These are phyloP conservation scores for Drechslerella stenobrocha DNA, from an alignment of 2,329 filamentous ascomycete species.

Conservation along the genomic window DNA sequence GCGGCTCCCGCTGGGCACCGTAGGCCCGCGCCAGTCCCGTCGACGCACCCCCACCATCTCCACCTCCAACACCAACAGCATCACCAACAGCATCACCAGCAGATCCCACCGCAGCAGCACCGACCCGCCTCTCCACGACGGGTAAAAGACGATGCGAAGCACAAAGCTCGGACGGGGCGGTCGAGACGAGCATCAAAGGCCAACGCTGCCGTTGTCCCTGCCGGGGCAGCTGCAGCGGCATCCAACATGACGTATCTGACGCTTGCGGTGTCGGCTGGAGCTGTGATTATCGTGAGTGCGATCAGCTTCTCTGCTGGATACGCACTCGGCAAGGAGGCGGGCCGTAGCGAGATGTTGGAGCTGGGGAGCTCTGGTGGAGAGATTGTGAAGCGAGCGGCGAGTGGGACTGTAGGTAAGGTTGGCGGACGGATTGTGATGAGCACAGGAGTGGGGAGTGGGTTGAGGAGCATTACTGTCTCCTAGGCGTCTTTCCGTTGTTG, in stretches of 20 bases:
- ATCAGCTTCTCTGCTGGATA: conserved; percentile 72
- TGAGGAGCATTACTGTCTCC: conserved; percentile 45
- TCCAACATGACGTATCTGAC: conserved; percentile 46
- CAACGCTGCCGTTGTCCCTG: conserved; percentile 6
- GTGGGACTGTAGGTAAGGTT: conserved; percentile 42
- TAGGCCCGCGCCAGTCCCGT: not conserved
- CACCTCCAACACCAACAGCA: conserved; percentile 14
- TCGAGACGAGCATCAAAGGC: conserved; percentile 32
- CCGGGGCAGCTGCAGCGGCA: conserved; percentile 6
- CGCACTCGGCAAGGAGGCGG: conserved; percentile 69
- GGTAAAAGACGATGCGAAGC: conserved; percentile 24
- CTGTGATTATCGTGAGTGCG: conserved; percentile 69
- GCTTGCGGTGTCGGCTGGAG: conserved; percentile 65
- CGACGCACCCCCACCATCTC: conserved; percentile 8
- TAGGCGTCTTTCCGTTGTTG: conserved; percentile 6
- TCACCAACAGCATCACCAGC: conserved; percentile 17
- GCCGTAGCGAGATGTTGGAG: conserved; percentile 58
- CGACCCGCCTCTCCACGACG: conserved; percentile 27
- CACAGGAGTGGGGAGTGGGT: conserved; percentile 33
- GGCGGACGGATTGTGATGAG: conserved; percentile 45
- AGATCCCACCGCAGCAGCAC: conserved; percentile 2
- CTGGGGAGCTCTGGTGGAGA: conserved; percentile 60
- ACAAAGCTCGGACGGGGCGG: conserved; percentile 17
- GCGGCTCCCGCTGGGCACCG: not conserved
- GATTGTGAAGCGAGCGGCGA: conserved; percentile 45